These are phyloP conservation scores for Aureobasidium sp. DNA, from an alignment of 2,329 filamentous ascomycete species.

Conservation along the genomic window DNA sequence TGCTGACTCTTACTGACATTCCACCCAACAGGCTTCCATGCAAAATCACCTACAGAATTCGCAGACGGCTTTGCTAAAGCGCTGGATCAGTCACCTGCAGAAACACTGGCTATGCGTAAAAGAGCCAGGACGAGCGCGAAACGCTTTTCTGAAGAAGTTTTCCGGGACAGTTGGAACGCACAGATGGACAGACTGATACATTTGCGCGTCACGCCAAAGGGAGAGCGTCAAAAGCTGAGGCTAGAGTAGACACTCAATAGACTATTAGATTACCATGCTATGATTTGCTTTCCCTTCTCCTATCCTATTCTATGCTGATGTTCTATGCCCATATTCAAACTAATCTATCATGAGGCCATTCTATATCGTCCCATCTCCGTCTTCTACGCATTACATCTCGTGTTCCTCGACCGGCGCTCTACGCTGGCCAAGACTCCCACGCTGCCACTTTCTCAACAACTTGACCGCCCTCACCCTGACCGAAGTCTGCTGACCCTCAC, in stretches of 20 bases:
- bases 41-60: slow-evolving; percentile 69
- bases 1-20: not conserved
- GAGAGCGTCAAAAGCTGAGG: slow-evolving; percentile 2
- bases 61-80: slow-evolving; percentile 73
- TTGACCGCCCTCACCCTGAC: not conserved
- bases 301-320: not conserved
- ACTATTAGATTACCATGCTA: not conserved
- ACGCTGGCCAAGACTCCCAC: not conserved
- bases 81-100: slow-evolving; percentile 52
- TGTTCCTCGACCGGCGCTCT: not conserved
- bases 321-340: not conserved
- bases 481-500: not conserved
- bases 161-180: slow-evolving; percentile 67
- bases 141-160: slow-evolving; percentile 82
- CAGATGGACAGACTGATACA: slow-evolving; percentile 65
- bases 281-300: not conserved
- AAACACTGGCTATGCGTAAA: slow-evolving; percentile 65
- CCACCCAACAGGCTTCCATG: slow-evolving; percentile 62
- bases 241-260: not conserved
- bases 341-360: not conserved
- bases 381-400: not conserved
- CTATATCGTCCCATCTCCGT: not conserved
- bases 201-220: not conserved
- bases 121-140: slow-evolving; percentile 70
- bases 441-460: slow-evolving; percentile 1